These are phyloP conservation scores for Grosmannia penicillata DNA, from an alignment of 2,329 filamentous ascomycete genomes.

Conservation along the genomic window DNA sequence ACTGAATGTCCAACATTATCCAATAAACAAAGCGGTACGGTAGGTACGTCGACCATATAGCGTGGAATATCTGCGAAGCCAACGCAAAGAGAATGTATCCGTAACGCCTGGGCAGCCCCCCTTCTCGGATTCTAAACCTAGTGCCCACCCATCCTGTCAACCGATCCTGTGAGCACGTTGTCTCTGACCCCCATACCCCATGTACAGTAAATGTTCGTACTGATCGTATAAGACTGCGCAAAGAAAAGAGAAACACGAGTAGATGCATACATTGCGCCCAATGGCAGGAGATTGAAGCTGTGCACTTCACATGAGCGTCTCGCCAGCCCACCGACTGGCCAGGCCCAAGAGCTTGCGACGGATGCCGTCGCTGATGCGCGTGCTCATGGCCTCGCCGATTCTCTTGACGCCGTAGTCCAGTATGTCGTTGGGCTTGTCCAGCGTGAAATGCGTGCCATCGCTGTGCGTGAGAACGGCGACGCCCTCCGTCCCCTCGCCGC, in stretches of 20 bases:
- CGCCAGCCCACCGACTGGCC: conserved; percentile 22
- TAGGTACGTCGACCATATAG: too few species aligned
- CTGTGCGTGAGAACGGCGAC: conserved; percentile 20
- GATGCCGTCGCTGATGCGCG: conserved; percentile 29
- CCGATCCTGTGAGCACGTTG: too few species aligned
- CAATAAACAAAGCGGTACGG: too few species aligned
- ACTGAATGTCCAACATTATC: too few species aligned
- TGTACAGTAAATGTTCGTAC: too few species aligned
- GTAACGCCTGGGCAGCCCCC: too few species aligned
- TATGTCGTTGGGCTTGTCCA: conserved; percentile 24
- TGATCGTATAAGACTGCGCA: not conserved
- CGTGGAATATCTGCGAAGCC: too few species aligned
- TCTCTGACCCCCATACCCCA: too few species aligned
- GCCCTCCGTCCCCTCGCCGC: conserved; percentile 20
- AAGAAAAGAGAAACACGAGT: not conserved
- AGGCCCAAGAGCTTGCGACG: conserved; percentile 26
- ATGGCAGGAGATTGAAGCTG: not conserved
- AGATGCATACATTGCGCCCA: too few species aligned
- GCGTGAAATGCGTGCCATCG: conserved; percentile 18
- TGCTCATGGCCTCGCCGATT: conserved; percentile 24
- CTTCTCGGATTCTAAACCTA: too few species aligned
- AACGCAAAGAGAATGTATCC: too few species aligned
- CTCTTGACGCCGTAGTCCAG: conserved; percentile 24
- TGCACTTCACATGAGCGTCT: not conserved
- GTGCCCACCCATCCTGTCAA: too few species aligned